A percentile compares a stretch with the other conserved stretches of the same genome.
phyloP scores from a whole-genome alignment of 768 basidiomycete genomes.

The Dacryopinax spathularia region DNA sequence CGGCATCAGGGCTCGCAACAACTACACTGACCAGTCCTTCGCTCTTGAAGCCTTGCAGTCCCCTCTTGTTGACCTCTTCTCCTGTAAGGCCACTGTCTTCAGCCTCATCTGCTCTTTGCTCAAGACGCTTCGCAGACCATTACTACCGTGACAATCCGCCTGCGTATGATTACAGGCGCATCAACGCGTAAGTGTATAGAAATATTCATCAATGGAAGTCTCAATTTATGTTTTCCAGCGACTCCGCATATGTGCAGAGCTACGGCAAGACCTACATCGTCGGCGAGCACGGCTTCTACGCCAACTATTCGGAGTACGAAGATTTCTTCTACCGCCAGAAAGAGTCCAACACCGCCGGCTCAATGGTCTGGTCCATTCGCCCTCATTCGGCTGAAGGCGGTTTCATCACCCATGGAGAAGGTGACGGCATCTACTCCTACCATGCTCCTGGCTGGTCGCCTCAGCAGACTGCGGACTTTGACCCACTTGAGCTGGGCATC shows the following conservation, averaged over 20 bases:
- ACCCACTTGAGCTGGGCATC: background rate
- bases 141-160: conserved; percentile 2
- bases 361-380: background rate
- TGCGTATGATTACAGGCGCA: conserved; percentile 1
- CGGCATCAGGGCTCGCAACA: background rate
- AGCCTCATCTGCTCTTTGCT: background rate
- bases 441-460: background rate
- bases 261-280: background rate
- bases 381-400: background rate
- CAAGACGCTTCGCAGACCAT: background rate
- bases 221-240: background rate
- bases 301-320: background rate
- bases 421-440: background rate
- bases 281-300: conserved; percentile 3
- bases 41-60: background rate
- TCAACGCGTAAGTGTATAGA: background rate
- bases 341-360: background rate
- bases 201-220: background rate
- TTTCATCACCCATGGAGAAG: background rate
- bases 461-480: background rate
- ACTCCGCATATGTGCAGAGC: background rate
- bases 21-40: background rate
- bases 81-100: background rate
- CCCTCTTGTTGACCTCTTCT: background rate
- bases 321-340: conserved; percentile 1